phyloP scores from a whole-genome alignment of 106 monocot genomes.

The Dactylorhiza incarnata region DNA sequence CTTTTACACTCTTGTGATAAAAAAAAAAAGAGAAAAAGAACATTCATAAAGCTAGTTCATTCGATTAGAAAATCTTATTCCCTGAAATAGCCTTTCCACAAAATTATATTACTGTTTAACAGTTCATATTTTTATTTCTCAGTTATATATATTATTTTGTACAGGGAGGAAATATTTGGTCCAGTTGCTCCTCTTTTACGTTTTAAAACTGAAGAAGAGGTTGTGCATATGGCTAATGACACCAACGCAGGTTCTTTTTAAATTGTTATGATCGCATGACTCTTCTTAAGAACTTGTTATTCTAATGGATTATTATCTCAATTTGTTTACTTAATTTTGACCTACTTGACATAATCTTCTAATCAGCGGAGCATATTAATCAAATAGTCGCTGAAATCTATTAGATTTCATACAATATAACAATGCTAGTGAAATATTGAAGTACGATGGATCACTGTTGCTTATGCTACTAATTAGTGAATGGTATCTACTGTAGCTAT shows the following conservation, averaged over 20 bases:
- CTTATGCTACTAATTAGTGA: no score
- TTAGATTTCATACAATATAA: no score
- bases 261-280: neutral
- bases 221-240: slow-evolving; percentile 82
- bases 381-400: no score
- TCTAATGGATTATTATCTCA: neutral
- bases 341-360: no score
- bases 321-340: no score
- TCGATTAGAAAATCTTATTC: neutral
- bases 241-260: slow-evolving; percentile 74
- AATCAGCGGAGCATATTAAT: no score
- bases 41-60: neutral
- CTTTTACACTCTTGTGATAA: neutral
- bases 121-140: neutral
- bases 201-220: slow-evolving; percentile 94
- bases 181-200: slow-evolving; percentile 85
- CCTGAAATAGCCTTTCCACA: neutral
- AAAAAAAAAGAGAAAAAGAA: neutral
- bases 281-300: neutral
- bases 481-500: no score
- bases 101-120: neutral
- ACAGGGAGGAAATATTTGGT: slow-evolving; percentile 93
- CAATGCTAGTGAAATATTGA: no score
- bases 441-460: no score
- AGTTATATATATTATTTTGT: neutral